phyloP scores from a whole-genome alignment of 805 yeast species.

The Alloascoidea africana region DNA sequence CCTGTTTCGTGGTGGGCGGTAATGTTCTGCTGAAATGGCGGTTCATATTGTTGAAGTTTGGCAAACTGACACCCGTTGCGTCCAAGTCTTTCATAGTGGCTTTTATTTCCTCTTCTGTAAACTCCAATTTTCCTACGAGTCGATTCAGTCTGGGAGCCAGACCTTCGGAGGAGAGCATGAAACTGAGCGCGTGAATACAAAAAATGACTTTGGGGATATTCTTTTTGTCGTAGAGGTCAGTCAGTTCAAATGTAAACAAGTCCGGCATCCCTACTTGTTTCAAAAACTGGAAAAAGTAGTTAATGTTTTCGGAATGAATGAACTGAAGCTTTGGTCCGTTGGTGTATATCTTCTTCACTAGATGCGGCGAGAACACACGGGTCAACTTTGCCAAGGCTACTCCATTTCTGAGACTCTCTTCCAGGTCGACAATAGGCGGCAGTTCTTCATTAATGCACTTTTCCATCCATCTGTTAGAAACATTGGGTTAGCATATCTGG shows the following conservation, averaged over 20 bases:
- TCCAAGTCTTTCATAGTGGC: slow-evolving; percentile 49
- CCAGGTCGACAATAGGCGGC: slow-evolving; percentile 41
- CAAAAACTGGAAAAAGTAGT: slow-evolving; percentile 44
- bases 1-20: too few relatives aligned
- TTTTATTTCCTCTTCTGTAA: slow-evolving; percentile 53
- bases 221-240: slow-evolving; percentile 84
- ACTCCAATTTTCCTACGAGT: slow-evolving; percentile 45
- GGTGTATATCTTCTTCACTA: slow-evolving; percentile 37
- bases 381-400: slow-evolving; percentile 72
- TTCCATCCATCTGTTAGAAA: slow-evolving; percentile 47
- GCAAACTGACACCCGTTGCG: slow-evolving; percentile 50
- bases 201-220: slow-evolving; percentile 89
- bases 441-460: slow-evolving; percentile 41
- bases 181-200: slow-evolving; percentile 80
- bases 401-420: slow-evolving; percentile 68
- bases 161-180: slow-evolving; percentile 43
- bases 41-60: slow-evolving; percentile 53
- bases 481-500: not conserved
- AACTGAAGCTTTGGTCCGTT: slow-evolving; percentile 57
- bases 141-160: slow-evolving; percentile 46
- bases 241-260: slow-evolving; percentile 71
- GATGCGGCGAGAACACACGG: slow-evolving; percentile 51
- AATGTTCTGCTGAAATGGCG: slow-evolving; percentile 23
- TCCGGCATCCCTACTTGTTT: slow-evolving; percentile 62
- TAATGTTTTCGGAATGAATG: slow-evolving; percentile 87